Conservation (phyloP, 2,329 filamentous ascomycete genomes). For the Aspergillus thermomutatus region DNA sequence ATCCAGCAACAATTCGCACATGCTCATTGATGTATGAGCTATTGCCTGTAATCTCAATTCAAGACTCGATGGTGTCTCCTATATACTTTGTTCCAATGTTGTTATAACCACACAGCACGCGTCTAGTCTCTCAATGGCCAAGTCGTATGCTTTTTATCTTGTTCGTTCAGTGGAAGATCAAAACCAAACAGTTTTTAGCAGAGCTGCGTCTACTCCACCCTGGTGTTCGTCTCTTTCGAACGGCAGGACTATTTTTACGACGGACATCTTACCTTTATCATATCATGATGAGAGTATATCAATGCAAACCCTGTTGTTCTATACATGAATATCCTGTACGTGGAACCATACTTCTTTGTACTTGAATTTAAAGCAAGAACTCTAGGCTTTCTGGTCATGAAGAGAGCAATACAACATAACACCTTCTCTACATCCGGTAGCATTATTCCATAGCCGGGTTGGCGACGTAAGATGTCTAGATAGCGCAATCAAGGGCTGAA, state of each 20-base stretch:
- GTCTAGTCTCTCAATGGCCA: conserved; percentile 34
- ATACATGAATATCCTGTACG: background rate
- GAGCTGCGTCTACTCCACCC: conserved; percentile 50
- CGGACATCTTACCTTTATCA: conserved; percentile 33
- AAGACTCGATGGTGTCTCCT: background rate
- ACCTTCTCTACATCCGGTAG: background rate
- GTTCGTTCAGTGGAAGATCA: conserved; percentile 47
- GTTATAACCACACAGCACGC: conserved; percentile 35
- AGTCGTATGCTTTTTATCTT: conserved; percentile 37
- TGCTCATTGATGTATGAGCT: background rate
- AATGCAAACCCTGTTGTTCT: background rate
- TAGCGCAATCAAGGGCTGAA: too few species aligned
- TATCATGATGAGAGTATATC: background rate
- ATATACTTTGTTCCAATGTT: background rate
- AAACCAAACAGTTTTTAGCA: conserved; percentile 49
- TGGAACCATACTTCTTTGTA: too few species aligned
- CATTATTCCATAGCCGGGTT: background rate
- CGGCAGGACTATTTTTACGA: conserved; percentile 46
- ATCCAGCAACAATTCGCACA: background rate
- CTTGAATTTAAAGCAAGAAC: background rate
- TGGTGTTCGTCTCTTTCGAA: conserved; percentile 39
- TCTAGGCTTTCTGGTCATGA: background rate
- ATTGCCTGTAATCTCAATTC: background rate
- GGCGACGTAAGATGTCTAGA: too few species aligned
- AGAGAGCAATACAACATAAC: background rate